Evolutionary conservation across 164 flowering plant genomes (phyloP).

Genomic region (Vitis labrusca): DNA sequence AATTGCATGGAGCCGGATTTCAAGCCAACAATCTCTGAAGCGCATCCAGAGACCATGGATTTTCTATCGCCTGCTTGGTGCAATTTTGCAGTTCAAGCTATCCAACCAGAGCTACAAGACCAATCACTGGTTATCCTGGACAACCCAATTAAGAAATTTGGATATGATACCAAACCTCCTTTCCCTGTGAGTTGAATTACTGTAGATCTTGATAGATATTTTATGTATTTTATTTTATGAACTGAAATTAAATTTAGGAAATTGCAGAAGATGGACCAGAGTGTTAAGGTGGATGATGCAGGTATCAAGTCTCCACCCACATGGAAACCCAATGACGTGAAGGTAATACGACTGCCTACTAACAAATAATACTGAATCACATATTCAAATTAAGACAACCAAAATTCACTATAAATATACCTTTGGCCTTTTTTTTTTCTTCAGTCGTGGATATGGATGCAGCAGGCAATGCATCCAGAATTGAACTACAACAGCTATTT

Average conservation of each 20-base stretch:
- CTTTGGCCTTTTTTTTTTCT: neutral
- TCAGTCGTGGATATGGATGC: constrained; percentile 99
- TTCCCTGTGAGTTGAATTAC: constrained; percentile 31
- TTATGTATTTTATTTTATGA: neutral
- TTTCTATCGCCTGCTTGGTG: constrained; percentile 86
- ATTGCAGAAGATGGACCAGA: constrained; percentile 48
- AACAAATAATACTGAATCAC: too few species aligned
- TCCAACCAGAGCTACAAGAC: constrained; percentile 51
- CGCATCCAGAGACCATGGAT: constrained; percentile 79
- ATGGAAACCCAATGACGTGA: constrained; percentile 84
- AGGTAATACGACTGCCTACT: constrained; percentile 41
- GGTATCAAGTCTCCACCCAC: constrained; percentile 49
- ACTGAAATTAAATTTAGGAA: neutral
- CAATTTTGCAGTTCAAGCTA: constrained; percentile 72
- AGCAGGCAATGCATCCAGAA: constrained; percentile 97
- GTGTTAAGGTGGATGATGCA: constrained; percentile 41
- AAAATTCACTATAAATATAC: neutral
- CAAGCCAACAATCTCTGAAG: constrained; percentile 47
- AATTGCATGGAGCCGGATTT: constrained; percentile 42
- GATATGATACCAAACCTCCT: constrained; percentile 25
- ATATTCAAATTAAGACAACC: too few species aligned
- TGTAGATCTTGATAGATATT: neutral
- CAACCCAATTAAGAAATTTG: constrained; percentile 27
- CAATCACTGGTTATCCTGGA: constrained; percentile 44
- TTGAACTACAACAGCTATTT: constrained; percentile 71